Percentiles rank a stretch among this genome's conserved stretches.
Conservation (phyloP, 23 red algal genomes). For the Gracilaria domingensis region DNA sequence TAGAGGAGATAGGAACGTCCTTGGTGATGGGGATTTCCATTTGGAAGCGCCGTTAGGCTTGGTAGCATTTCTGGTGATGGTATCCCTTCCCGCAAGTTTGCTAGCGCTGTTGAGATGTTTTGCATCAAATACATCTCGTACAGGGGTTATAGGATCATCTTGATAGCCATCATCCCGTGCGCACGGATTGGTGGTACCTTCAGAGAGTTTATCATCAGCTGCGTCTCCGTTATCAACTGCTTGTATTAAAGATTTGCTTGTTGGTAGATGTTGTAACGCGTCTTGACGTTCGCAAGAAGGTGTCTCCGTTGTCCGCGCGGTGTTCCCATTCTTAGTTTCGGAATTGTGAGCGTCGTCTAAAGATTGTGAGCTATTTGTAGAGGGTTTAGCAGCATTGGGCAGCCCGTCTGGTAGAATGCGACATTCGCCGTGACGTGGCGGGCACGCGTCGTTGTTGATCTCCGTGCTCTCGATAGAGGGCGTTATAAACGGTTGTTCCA, state of each 20-base stretch:
- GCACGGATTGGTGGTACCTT: slow-evolving; percentile 15
- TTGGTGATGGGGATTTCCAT: not conserved
- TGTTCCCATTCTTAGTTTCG: not conserved
- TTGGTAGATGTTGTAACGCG: not conserved
- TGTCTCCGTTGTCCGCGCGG: not conserved
- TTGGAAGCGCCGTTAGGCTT: not conserved
- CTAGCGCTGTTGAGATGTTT: not conserved
- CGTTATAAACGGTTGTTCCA: not conserved
- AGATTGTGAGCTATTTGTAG: not conserved
- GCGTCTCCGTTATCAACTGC: not conserved
- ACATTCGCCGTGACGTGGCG: not conserved
- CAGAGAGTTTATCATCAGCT: slow-evolving; percentile 19
- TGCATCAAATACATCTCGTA: not conserved
- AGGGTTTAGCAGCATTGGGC: not conserved
- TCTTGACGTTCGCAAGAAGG: not conserved
- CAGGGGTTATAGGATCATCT: slow-evolving; percentile 19
- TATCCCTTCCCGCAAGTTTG: not conserved
- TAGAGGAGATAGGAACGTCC: not conserved
- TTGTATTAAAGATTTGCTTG: not conserved
- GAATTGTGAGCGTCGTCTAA: not conserved
- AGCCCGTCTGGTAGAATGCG: not conserved
- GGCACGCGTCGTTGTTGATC: not conserved
- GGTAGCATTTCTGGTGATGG: not conserved
- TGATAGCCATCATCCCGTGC: not conserved
- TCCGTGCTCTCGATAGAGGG: not conserved